Evolutionary conservation across 2,329 filamentous ascomycete genomes (phyloP).

Genomic region (Diaporthe sp.): DNA sequence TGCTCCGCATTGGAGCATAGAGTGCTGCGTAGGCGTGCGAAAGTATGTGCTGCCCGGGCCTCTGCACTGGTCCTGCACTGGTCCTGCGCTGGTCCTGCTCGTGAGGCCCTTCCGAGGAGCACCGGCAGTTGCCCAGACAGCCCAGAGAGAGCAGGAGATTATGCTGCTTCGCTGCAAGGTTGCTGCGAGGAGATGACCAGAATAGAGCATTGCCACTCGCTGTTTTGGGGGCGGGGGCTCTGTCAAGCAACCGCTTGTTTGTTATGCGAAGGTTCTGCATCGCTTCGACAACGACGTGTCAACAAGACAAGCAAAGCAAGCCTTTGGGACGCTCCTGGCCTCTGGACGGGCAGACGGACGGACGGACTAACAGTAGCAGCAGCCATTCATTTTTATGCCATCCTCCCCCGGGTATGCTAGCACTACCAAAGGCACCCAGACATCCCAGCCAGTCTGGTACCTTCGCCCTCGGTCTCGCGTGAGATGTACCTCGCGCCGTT

Average conservation of each 20-base stretch:
- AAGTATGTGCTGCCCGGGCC: conserved; percentile 16
- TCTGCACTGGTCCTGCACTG: conserved; percentile 1
- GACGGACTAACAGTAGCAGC: conserved; percentile 21
- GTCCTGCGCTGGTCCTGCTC: neutral
- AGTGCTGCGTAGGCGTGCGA: conserved; percentile 6
- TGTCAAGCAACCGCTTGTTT: conserved; percentile 16
- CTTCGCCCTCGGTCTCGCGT: neutral
- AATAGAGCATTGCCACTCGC: conserved; percentile 22
- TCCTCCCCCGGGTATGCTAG: neutral
- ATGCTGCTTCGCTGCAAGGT: neutral
- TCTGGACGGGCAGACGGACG: neutral
- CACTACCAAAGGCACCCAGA: neutral
- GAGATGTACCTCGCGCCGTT: neutral
- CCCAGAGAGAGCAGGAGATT: neutral
- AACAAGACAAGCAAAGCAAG: conserved; percentile 15
- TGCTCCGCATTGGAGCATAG: neutral
- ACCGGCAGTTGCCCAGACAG: conserved; percentile 25
- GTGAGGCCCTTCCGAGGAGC: neutral
- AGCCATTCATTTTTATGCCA: conserved; percentile 15
- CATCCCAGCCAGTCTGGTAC: neutral
- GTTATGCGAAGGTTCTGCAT: conserved; percentile 23
- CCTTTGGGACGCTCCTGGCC: conserved; percentile 5
- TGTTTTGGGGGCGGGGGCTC: conserved; percentile 10
- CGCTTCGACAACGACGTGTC: conserved; percentile 33
- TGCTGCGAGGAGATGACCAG: neutral